Percentiles rank a stretch among this genome's conserved stretches.
phyloP scores from a whole-genome alignment of 495 filamentous ascomycete genomes.

The Xylaria castorea region DNA sequence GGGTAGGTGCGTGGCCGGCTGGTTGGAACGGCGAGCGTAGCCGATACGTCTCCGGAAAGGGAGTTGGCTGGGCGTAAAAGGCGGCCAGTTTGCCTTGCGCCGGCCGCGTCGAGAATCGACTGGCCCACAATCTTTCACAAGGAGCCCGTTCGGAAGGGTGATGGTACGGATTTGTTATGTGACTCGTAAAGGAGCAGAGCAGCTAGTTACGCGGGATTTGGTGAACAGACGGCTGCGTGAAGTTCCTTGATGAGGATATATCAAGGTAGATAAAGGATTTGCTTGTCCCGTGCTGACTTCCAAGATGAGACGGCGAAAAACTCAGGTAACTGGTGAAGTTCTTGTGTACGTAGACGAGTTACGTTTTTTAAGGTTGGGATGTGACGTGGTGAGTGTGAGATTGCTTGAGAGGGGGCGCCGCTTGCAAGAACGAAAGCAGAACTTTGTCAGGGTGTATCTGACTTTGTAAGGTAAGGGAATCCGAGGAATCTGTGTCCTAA shows the following conservation, averaged over 20 bases:
- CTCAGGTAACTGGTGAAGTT: background rate
- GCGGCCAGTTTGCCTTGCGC: slow-evolving; percentile 63
- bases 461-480: slow-evolving; percentile 24
- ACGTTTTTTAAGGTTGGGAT: slow-evolving; percentile 30
- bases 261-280: slow-evolving; percentile 28
- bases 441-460: slow-evolving; percentile 20
- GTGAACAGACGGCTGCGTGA: slow-evolving; percentile 23
- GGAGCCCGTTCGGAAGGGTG: slow-evolving; percentile 5
- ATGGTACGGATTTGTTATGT: slow-evolving; percentile 20
- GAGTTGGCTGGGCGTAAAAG: slow-evolving; percentile 60
- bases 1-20: slow-evolving; percentile 50
- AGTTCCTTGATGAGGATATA: slow-evolving; percentile 22
- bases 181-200: slow-evolving; percentile 13
- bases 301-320: slow-evolving; percentile 22
- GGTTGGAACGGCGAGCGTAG: slow-evolving; percentile 51
- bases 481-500: slow-evolving; percentile 3
- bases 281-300: slow-evolving; percentile 28
- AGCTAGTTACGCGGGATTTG: slow-evolving; percentile 27
- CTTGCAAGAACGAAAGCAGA: slow-evolving; percentile 25
- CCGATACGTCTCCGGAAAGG: slow-evolving; percentile 66
- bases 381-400: slow-evolving; percentile 30
- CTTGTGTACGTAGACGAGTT: too few relatives aligned
- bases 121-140: slow-evolving; percentile 31
- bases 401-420: slow-evolving; percentile 27
- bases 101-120: slow-evolving; percentile 37